Conservation (phyloP, 2,329 filamentous ascomycete species). For the Verticillium nonalfalfae region DNA sequence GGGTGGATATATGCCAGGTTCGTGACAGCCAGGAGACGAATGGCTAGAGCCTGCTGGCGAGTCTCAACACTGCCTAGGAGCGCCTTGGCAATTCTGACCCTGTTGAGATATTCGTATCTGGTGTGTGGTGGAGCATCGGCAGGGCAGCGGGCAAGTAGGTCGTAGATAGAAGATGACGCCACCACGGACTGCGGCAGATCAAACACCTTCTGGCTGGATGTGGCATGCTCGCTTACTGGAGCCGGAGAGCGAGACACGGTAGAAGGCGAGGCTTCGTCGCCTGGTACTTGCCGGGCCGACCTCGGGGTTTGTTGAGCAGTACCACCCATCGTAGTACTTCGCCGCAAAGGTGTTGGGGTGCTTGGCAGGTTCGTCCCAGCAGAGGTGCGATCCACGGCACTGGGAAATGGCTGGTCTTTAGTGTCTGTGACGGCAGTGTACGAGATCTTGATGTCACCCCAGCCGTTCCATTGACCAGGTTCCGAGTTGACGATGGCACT, state of each 20-base stretch:
- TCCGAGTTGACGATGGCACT: slow-evolving; percentile 63
- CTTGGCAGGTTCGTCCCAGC: slow-evolving; percentile 43
- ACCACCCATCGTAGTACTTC: slow-evolving; percentile 52
- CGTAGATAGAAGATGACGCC: slow-evolving; percentile 44
- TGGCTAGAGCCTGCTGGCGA: slow-evolving; percentile 70
- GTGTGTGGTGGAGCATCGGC: slow-evolving; percentile 63
- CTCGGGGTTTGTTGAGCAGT: slow-evolving; percentile 34
- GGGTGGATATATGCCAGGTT: slow-evolving; percentile 87
- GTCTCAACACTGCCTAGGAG: slow-evolving; percentile 59
- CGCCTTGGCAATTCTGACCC: slow-evolving; percentile 77
- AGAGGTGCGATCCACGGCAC: slow-evolving; percentile 4
- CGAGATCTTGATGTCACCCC: slow-evolving; percentile 72
- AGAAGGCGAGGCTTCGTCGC: slow-evolving; percentile 40
- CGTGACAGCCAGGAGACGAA: slow-evolving; percentile 79
- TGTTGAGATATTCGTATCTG: slow-evolving; percentile 80
- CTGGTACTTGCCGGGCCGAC: slow-evolving; percentile 19
- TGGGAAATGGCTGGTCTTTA: slow-evolving; percentile 1
- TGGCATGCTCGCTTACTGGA: slow-evolving; percentile 24
- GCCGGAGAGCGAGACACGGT: slow-evolving; percentile 35
- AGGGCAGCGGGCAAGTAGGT: slow-evolving; percentile 49
- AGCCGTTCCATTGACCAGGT: slow-evolving; percentile 61
- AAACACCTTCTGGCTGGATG: slow-evolving; percentile 48
- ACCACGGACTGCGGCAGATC: slow-evolving; percentile 58
- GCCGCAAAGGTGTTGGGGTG: slow-evolving; percentile 71
- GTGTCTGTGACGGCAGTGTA: slow-evolving; percentile 40